phyloP scores from a whole-genome alignment of 345 rosid species.

The Salix udensis region DNA sequence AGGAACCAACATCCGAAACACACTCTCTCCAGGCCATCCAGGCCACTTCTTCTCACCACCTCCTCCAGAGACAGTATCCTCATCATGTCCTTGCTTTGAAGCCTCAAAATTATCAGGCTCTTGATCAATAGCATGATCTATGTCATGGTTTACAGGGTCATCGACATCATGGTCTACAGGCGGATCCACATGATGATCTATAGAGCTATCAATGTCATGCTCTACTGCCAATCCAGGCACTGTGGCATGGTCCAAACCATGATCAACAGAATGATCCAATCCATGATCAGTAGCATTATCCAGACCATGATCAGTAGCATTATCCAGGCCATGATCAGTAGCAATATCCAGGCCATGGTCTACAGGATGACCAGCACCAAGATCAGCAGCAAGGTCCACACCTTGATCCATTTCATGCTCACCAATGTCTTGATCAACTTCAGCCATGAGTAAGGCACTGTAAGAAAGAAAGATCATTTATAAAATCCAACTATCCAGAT shows the following conservation, averaged over 20 bases:
- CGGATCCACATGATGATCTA: conserved; percentile 5
- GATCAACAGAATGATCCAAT: not conserved
- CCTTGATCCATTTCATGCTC: conserved; percentile 19
- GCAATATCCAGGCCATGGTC: no score
- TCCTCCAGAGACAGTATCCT: conserved; percentile 30
- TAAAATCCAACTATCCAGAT: not conserved
- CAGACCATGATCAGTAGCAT: conserved; percentile 1
- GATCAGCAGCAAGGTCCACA: conserved; percentile 14
- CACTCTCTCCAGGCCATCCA: conserved; percentile 99
- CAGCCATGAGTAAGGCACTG: conserved; percentile 23
- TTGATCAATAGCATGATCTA: conserved; percentile 8
- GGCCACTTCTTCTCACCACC: conserved; percentile 90
- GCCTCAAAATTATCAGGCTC: conserved; percentile 14
- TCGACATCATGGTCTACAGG: not conserved
- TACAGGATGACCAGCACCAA: not conserved
- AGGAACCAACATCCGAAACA: conserved; percentile 95
- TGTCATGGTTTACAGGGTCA: not conserved
- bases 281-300: conserved; percentile 6
- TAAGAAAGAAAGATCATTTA: not conserved
- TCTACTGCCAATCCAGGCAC: conserved; percentile 11
- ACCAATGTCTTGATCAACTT: conserved; percentile 13
- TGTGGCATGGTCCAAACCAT: not conserved
- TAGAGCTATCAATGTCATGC: not conserved
- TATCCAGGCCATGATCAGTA: not conserved
- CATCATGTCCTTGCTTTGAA: conserved; percentile 15